phyloP scores from a whole-genome alignment of 2,329 filamentous ascomycete genomes.

The Colletotrichum aenigma region DNA sequence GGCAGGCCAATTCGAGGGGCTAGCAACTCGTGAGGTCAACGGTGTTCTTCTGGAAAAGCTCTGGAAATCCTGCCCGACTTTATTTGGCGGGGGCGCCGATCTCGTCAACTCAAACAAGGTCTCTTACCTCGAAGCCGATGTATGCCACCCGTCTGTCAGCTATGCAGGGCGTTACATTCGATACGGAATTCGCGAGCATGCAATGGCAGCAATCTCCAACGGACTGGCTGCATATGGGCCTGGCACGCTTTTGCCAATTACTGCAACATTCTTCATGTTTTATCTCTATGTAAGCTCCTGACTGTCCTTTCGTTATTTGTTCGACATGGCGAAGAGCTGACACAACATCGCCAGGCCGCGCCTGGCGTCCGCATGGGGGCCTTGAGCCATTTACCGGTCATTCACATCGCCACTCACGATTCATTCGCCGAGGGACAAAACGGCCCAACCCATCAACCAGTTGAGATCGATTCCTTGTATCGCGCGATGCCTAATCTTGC shows the following conservation, averaged over 20 bases:
- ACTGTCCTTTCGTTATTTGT: not conserved
- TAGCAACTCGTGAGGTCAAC: conserved; percentile 43
- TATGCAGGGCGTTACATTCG: conserved; percentile 57
- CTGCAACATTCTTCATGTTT: conserved; percentile 63
- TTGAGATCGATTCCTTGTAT: conserved; percentile 54
- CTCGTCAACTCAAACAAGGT: conserved; percentile 51
- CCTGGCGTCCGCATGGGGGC: conserved; percentile 59
- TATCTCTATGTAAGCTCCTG: conserved; percentile 36
- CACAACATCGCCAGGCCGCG: conserved; percentile 28
- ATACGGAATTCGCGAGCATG: conserved; percentile 55
- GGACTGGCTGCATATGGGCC: conserved; percentile 58
- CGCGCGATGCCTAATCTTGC: conserved; percentile 59
- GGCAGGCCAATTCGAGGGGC: conserved; percentile 9
- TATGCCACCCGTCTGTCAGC: conserved; percentile 40
- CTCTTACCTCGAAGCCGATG: conserved; percentile 50
- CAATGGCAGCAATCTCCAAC: conserved; percentile 51
- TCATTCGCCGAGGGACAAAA: conserved; percentile 58
- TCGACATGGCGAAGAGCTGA: not conserved
- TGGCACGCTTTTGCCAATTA: conserved; percentile 57
- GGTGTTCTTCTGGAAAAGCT: conserved; percentile 23
- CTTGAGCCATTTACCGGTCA: conserved; percentile 51
- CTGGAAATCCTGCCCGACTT: conserved; percentile 21
- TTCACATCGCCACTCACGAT: conserved; percentile 60
- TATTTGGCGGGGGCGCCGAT: conserved; percentile 38
- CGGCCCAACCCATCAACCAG: conserved; percentile 60